Conservation (phyloP, 139 green algal genomes). For the Micractinium sp. region DNA sequence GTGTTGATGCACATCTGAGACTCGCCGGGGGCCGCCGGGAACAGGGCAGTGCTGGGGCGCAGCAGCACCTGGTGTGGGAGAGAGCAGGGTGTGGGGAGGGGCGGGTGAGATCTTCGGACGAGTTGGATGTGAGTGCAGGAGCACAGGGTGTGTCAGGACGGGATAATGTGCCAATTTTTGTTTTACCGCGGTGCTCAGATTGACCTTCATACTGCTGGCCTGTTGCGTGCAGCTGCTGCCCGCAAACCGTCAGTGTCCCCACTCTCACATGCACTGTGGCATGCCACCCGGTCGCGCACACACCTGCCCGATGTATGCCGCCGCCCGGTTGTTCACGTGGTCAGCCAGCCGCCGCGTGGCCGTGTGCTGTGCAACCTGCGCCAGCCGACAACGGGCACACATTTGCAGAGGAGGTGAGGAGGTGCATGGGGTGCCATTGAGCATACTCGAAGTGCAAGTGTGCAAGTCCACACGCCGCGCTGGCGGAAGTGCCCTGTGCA, state of each 20-base stretch:
- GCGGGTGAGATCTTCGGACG: background rate
- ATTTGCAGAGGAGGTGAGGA: background rate
- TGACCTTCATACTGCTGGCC: too few relatives aligned
- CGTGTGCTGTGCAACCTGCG: slow-evolving; percentile 5
- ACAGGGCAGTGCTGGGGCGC: slow-evolving; percentile 1
- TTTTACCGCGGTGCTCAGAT: too few relatives aligned
- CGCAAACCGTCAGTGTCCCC: background rate
- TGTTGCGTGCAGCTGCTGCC: background rate
- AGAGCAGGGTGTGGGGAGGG: background rate
- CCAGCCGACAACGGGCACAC: background rate
- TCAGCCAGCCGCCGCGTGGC: slow-evolving; percentile 29
- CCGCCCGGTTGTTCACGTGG: slow-evolving; percentile 23
- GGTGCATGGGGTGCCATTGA: background rate
- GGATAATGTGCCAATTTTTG: too few relatives aligned
- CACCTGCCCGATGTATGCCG: slow-evolving; percentile 35
- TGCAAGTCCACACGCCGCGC: too few relatives aligned
- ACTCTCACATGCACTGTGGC: background rate
- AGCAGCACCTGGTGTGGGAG: slow-evolving; percentile 37
- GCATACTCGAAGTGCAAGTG: too few relatives aligned
- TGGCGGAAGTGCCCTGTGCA: background rate
- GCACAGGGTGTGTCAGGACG: too few relatives aligned
- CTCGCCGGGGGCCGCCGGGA: slow-evolving; percentile 34
- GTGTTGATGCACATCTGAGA: slow-evolving; percentile 47
- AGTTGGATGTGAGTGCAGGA: too few relatives aligned
- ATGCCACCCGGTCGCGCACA: background rate